A percentile compares a stretch with the other conserved stretches of the same genome.
Conservation (phyloP, 495 filamentous ascomycete species). For the Penicillium roqueforti region DNA sequence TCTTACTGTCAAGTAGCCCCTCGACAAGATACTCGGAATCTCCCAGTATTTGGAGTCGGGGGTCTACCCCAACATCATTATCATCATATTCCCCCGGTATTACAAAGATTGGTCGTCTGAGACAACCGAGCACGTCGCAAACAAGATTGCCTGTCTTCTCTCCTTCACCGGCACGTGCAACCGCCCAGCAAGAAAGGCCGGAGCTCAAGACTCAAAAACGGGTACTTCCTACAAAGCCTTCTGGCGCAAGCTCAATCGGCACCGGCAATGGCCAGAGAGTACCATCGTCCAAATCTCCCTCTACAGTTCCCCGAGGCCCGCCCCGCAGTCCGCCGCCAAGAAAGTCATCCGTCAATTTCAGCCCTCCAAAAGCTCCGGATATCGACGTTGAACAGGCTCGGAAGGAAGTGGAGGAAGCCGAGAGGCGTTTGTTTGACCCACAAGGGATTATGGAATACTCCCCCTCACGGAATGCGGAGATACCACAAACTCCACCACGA, state of each 20-base stretch:
- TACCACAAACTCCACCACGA: constrained; percentile 37
- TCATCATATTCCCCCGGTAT: constrained; percentile 92
- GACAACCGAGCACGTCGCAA: constrained; percentile 61
- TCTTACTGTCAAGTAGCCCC: constrained; percentile 71
- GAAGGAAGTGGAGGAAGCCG: constrained; percentile 24
- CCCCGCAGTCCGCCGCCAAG: constrained; percentile 60
- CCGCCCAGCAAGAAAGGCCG: constrained; percentile 60
- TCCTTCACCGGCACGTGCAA: constrained; percentile 42
- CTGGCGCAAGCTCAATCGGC: not conserved
- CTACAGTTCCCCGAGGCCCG: constrained; percentile 27
- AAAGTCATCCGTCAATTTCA: constrained; percentile 57
- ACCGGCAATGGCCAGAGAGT: not conserved
- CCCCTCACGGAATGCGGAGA: not conserved
- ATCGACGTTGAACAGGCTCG: constrained; percentile 23
- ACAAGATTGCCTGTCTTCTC: constrained; percentile 61
- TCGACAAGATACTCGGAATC: constrained; percentile 95
- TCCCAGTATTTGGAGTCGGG: constrained; percentile 80
- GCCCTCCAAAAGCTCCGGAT: constrained; percentile 22
- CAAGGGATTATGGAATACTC: constrained; percentile 3
- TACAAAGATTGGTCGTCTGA: constrained; percentile 51
- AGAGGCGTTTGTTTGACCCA: constrained; percentile 20
- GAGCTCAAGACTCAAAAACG: constrained; percentile 57
- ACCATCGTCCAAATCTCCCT: not conserved
- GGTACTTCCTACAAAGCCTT: constrained; percentile 27
- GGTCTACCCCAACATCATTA: constrained; percentile 91